Evolutionary conservation across 2,329 filamentous ascomycete genomes (phyloP).

Genomic region (Grosmannia serpens): DNA sequence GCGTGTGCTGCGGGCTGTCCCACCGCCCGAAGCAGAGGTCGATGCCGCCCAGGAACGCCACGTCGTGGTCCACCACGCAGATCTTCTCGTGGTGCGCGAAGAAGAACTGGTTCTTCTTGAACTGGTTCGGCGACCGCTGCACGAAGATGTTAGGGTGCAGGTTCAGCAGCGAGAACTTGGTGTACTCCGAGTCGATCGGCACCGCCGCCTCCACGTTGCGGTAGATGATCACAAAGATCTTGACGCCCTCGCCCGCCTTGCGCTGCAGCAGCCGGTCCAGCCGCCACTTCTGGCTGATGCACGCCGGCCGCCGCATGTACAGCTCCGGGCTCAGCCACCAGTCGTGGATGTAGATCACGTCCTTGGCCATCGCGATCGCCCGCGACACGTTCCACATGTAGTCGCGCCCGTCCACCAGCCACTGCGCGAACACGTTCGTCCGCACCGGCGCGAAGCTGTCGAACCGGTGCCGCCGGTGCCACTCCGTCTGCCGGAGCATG

Average conservation of each 20-base stretch:
- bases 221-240: slow-evolving; percentile 96
- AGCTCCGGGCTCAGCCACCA: slow-evolving; percentile 95
- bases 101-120: slow-evolving; percentile 98
- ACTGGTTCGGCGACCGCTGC: slow-evolving; percentile 90
- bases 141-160: slow-evolving; percentile 95
- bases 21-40: slow-evolving; percentile 95
- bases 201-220: slow-evolving; percentile 95
- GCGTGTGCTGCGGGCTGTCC: slow-evolving; percentile 87
- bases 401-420: slow-evolving; percentile 92
- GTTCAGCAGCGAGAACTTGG: slow-evolving; percentile 90
- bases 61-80: slow-evolving; percentile 90
- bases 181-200: slow-evolving; percentile 96
- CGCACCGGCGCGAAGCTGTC: slow-evolving; percentile 88
- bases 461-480: slow-evolving; percentile 77
- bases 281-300: slow-evolving; percentile 96
- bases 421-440: slow-evolving; percentile 82
- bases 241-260: slow-evolving; percentile 90
- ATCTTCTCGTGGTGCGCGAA: slow-evolving; percentile 98
- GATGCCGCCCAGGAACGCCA: slow-evolving; percentile 90
- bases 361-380: slow-evolving; percentile 91
- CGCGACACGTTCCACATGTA: slow-evolving; percentile 99
- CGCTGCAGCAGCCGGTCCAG: slow-evolving; percentile 85
- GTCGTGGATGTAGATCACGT: slow-evolving; percentile 98
- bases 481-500: slow-evolving; percentile 74
- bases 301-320: slow-evolving; percentile 86